Conservation (phyloP, 768 basidiomycete genomes). For the Asterophora lycoperdoides region DNA sequence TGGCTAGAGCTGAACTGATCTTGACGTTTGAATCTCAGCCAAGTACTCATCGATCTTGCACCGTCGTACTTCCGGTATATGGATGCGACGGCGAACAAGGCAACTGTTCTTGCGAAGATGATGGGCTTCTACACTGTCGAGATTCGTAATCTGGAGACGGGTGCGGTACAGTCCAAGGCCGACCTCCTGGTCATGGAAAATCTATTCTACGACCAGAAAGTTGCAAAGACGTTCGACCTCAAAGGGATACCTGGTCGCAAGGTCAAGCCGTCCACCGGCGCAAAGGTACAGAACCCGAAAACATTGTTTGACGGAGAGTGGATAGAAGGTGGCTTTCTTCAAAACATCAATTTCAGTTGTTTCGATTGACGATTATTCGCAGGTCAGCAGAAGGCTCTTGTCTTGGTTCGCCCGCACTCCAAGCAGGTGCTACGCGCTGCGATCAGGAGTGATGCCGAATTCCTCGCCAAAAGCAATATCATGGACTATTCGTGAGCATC, state of each 20-base stretch:
- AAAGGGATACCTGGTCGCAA: slow-evolving; percentile 81
- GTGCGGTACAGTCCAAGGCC: slow-evolving; percentile 57
- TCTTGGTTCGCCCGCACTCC: slow-evolving; percentile 67
- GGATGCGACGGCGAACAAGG: slow-evolving; percentile 59
- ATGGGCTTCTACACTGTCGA: slow-evolving; percentile 81
- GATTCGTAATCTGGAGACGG: slow-evolving; percentile 68
- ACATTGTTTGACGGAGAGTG: slow-evolving; percentile 82
- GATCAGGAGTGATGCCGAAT: slow-evolving; percentile 66
- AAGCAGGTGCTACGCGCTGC: slow-evolving; percentile 70
- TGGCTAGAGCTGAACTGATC: slow-evolving; percentile 1
- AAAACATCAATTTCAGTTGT: background rate
- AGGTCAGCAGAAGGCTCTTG: slow-evolving; percentile 65
- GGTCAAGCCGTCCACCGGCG: slow-evolving; percentile 46
- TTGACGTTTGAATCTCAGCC: slow-evolving; percentile 21
- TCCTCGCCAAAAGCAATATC: slow-evolving; percentile 69
- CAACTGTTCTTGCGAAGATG: slow-evolving; percentile 73
- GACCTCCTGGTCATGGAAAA: slow-evolving; percentile 87
- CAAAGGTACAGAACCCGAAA: slow-evolving; percentile 36
- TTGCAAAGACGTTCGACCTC: slow-evolving; percentile 71
- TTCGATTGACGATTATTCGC: background rate
- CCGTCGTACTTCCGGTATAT: slow-evolving; percentile 80
- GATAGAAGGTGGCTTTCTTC: slow-evolving; percentile 57
- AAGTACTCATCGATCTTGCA: slow-evolving; percentile 71
- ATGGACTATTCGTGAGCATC: slow-evolving; percentile 79
- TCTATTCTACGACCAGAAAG: slow-evolving; percentile 66